These are phyloP conservation scores for Balakata baccata DNA, from an alignment of 345 rosid genomes.

Conservation along the genomic window DNA sequence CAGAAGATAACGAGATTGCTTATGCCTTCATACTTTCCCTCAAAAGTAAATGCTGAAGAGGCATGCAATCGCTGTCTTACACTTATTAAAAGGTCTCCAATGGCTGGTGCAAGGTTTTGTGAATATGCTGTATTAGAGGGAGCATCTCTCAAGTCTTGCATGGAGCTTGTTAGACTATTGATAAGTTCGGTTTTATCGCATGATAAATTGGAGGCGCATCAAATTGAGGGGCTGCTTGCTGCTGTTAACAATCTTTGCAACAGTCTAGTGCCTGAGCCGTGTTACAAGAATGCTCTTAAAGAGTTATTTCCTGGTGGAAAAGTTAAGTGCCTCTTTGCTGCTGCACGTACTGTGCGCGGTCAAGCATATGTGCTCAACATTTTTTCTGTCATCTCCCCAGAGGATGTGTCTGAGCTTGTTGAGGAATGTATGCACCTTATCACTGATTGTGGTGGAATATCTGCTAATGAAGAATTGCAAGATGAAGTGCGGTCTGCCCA, in stretches of 20 bases:
- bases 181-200: conserved; percentile 49
- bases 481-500: conserved; percentile 72
- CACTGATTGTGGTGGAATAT: conserved; percentile 52
- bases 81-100: conserved; percentile 73
- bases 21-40: conserved; percentile 86
- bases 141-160: conserved; percentile 49
- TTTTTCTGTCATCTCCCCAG: conserved; percentile 45
- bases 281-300: conserved; percentile 49
- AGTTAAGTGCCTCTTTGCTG: conserved; percentile 51
- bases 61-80: conserved; percentile 76
- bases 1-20: conserved; percentile 67
- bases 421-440: conserved; percentile 59
- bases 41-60: conserved; percentile 58
- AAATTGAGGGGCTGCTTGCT: conserved; percentile 69
- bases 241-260: conserved; percentile 57
- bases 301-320: conserved; percentile 51
- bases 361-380: conserved; percentile 63
- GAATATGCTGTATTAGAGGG: conserved; percentile 62
- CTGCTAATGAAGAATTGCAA: conserved; percentile 55
- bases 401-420: conserved; percentile 45
- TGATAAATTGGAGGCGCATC: conserved; percentile 44
- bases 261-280: conserved; percentile 46
- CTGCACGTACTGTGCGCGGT: conserved; percentile 56
- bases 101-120: conserved; percentile 93
- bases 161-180: conserved; percentile 64